phyloP scores from a whole-genome alignment of 495 filamentous ascomycete genomes.

The Penicillium tannophilum region DNA sequence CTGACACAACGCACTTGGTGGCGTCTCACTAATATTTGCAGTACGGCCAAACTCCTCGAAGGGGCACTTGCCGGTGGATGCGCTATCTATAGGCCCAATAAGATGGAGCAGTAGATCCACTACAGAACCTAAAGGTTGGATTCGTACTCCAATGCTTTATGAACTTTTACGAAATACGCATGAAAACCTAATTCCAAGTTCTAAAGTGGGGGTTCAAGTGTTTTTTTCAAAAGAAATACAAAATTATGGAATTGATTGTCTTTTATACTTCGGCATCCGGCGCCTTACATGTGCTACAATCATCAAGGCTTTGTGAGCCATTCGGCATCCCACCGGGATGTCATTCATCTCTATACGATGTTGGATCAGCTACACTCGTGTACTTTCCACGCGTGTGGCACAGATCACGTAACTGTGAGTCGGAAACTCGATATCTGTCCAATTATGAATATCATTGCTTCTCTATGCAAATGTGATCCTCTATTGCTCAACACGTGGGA shows the following conservation, averaged over 20 bases:
- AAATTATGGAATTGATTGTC: no score
- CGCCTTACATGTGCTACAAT: background rate
- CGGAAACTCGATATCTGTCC: background rate
- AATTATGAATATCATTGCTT: slow-evolving; percentile 5
- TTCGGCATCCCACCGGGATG: no score
- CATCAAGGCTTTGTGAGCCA: no score
- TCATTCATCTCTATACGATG: no score
- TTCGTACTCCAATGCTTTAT: background rate
- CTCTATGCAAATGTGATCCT: background rate
- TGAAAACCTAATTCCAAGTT: no score
- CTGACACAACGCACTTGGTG: background rate
- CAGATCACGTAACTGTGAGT: background rate
- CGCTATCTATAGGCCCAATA: slow-evolving; percentile 4
- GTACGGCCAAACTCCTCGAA: slow-evolving; percentile 7
- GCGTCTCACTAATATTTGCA: slow-evolving; percentile 6
- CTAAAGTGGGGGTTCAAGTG: no score
- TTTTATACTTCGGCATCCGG: background rate
- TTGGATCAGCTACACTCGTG: no score
- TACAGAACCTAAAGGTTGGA: background rate
- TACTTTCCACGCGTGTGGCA: no score
- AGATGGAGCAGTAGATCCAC: background rate
- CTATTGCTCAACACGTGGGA: background rate
- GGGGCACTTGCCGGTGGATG: slow-evolving; percentile 4
- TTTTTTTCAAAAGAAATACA: no score
- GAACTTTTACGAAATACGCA: background rate